Evolutionary conservation across 2,329 filamentous ascomycete genomes (phyloP).

Genomic region (Aspergillus sp.): DNA sequence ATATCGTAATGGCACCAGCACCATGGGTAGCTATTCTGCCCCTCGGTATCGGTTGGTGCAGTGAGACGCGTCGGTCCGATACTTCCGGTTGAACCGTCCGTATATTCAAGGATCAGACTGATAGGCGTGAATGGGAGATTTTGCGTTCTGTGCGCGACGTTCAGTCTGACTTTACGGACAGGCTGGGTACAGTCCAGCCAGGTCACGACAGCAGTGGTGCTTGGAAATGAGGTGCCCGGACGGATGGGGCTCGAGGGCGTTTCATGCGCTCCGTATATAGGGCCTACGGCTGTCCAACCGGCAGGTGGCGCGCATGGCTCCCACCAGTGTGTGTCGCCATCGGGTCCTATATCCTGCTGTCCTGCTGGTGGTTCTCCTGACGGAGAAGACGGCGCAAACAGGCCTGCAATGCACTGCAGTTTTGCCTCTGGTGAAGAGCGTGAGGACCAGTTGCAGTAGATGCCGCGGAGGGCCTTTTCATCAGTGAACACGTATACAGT

Average conservation of each 20-base stretch:
- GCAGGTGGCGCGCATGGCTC: not conserved
- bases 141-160: not conserved
- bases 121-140: not conserved
- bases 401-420: not conserved
- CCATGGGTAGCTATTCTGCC: not conserved
- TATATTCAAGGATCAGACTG: not conserved
- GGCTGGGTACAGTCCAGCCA: not conserved
- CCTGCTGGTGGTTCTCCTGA: not conserved
- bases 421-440: not conserved
- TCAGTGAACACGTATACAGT: not conserved
- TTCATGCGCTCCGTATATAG: not conserved
- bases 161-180: not conserved
- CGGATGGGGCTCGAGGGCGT: not conserved
- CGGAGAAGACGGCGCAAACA: not conserved
- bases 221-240: not conserved
- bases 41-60: not conserved
- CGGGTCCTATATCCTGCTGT: not conserved
- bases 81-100: not conserved
- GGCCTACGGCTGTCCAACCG: not conserved
- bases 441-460: not conserved
- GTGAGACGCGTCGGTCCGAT: not conserved
- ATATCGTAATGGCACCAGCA: not conserved
- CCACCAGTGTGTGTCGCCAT: not conserved
- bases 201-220: not conserved
- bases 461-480: not conserved